phyloP scores from a whole-genome alignment of 306 rosid species.

The Myrica gale region DNA sequence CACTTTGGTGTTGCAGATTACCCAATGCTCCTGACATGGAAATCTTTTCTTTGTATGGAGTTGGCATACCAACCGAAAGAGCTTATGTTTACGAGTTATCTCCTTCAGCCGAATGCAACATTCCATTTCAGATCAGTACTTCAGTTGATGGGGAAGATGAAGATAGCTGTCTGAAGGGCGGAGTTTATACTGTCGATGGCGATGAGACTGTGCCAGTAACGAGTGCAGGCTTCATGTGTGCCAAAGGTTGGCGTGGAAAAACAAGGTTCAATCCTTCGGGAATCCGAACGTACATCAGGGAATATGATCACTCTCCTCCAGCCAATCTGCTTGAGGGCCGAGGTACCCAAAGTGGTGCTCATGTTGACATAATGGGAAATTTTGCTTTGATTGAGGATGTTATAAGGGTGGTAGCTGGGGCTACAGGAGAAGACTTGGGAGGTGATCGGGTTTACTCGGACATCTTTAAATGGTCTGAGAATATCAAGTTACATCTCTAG shows the following conservation, averaged over 20 bases:
- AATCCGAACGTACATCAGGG: constrained; percentile 50
- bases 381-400: constrained; percentile 79
- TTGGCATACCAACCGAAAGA: constrained; percentile 84
- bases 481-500: constrained; percentile 53
- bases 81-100: constrained; percentile 70
- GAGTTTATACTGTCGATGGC: constrained; percentile 73
- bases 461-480: constrained; percentile 79
- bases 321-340: constrained; percentile 72
- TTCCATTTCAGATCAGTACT: constrained; percentile 74
- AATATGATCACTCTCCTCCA: constrained; percentile 79
- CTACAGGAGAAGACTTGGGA: constrained; percentile 67
- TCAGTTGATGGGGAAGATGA: constrained; percentile 50
- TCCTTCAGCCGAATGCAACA: constrained; percentile 61
- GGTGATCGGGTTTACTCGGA: constrained; percentile 69
- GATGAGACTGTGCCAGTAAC: constrained; percentile 86
- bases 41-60: constrained; percentile 78
- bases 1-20: constrained; percentile 46
- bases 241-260: constrained; percentile 80
- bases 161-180: constrained; percentile 58
- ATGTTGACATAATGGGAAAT: constrained; percentile 90
- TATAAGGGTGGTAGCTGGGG: constrained; percentile 76
- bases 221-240: constrained; percentile 88
- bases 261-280: constrained; percentile 80
- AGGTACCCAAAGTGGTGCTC: constrained; percentile 85
- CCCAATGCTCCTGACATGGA: constrained; percentile 92